phyloP scores from a whole-genome alignment of 495 filamentous ascomycete species.

The Penicillium macrosclerotiorum region DNA sequence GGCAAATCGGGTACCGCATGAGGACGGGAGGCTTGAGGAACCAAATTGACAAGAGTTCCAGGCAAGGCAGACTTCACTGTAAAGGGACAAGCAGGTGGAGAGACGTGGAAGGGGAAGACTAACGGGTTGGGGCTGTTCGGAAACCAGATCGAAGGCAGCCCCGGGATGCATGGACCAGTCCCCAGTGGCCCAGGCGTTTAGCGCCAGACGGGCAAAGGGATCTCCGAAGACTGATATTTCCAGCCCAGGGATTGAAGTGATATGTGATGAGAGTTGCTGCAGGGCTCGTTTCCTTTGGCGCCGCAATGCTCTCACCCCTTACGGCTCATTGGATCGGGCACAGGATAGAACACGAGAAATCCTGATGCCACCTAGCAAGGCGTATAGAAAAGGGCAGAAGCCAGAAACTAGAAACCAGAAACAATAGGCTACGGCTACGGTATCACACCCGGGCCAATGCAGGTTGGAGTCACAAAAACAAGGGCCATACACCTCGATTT shows the following conservation, averaged over 20 bases:
- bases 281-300: background rate
- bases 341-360: background rate
- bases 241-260: conserved; percentile 9
- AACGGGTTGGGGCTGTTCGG: conserved; percentile 25
- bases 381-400: no score
- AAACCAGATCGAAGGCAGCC: conserved; percentile 31
- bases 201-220: conserved; percentile 33
- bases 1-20: conserved; percentile 23
- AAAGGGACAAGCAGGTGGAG: conserved; percentile 15
- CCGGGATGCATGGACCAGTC: conserved; percentile 24
- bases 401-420: no score
- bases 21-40: conserved; percentile 24
- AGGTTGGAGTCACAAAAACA: no score
- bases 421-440: no score
- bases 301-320: no score
- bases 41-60: conserved; percentile 21
- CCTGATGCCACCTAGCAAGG: no score
- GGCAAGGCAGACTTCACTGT: conserved; percentile 40
- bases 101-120: conserved; percentile 20
- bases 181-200: conserved; percentile 27
- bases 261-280: conserved; percentile 14
- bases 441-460: no score
- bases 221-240: conserved; percentile 10
- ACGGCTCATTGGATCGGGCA: conserved; percentile 1
- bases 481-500: background rate